These are phyloP conservation scores for Nicotiana attenuata DNA, from an alignment of 257 asterid species.

Conservation along the genomic window DNA sequence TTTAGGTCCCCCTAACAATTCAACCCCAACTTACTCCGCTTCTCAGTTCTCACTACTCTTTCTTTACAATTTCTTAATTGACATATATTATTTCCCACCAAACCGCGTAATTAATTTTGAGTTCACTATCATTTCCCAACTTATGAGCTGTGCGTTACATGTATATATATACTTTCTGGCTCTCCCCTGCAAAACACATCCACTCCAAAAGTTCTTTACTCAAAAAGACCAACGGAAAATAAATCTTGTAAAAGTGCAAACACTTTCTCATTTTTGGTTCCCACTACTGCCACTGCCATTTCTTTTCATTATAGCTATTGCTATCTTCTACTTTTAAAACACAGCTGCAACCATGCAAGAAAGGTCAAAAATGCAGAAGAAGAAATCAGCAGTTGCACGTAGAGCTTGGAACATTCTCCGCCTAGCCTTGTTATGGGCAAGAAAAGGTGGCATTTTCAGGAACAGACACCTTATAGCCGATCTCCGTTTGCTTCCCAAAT, in stretches of 20 bases:
- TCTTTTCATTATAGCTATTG: not conserved
- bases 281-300: too few relatives aligned
- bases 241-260: too few relatives aligned
- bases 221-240: too few relatives aligned
- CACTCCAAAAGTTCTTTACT: not conserved
- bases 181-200: not conserved
- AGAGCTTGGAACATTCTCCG: constrained; percentile 62
- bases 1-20: too few relatives aligned
- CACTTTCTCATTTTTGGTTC: not conserved
- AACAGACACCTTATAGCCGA: constrained; percentile 20
- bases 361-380: not conserved
- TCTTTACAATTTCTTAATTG: too few relatives aligned
- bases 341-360: not conserved
- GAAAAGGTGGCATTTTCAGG: constrained; percentile 46
- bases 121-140: not conserved
- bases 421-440: constrained; percentile 54
- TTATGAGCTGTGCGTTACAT: too few relatives aligned
- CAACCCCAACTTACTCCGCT: too few relatives aligned
- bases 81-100: not conserved
- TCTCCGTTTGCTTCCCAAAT: constrained; percentile 31
- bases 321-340: not conserved
- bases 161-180: too few relatives aligned
- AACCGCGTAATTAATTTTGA: constrained; percentile 34
- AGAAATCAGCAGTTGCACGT: not conserved
- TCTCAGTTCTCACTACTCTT: too few relatives aligned